Evolutionary conservation across 2,329 filamentous ascomycete species (phyloP), one percentile per base, ranked within the genome.

Genomic region (Lecanicillium sp.): DNA sequence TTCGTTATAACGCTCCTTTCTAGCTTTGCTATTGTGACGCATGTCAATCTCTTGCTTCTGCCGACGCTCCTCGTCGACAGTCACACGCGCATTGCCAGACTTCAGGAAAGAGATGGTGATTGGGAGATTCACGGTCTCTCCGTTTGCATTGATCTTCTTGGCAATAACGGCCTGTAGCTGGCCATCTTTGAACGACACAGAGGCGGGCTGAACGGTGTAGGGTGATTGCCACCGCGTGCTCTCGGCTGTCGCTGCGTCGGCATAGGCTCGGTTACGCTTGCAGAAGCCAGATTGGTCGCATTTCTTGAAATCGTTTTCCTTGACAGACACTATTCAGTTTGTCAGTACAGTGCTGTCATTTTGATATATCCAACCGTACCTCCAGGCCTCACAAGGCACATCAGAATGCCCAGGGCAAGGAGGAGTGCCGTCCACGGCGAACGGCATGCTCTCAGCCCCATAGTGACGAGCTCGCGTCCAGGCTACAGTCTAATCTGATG

Each of bases 261-360:
- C 93, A 63, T 87, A 90, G 32, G 81, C 86, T 64, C 93, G 83
- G 70, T 97, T 97, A 55, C 93, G 87, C 65, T 90, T 93, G 71
- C 93, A 98, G 73, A 98, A 98, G 60, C 93, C 93, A 4, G 91
- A 93, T 65, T 98, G 91, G 56, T 86, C 73, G 72, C 93, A 98
- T 59, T 86, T 95, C 65, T 97, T 98, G 77, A 97, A 98, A 66
- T 95, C 90, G 60, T 95, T 83, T 63, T 95, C 86, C 71, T 98
- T 98, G 44, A 98, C 93, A 59, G 80, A 76, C 55, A 79, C 90
- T 95, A 56, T 19, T n/a, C 5, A 36, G 12, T 3, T 6, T 17
- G 15, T 2, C 15, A 2, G 10, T 19, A 4, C 1, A 24, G 14
- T 1, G n/a, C n/a, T n/a, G n/a, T n/a, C n/a, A 19, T 10, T n/a